phyloP scores from a whole-genome alignment of 2,329 filamentous ascomycete species.

The Colletotrichum cuscutae region DNA sequence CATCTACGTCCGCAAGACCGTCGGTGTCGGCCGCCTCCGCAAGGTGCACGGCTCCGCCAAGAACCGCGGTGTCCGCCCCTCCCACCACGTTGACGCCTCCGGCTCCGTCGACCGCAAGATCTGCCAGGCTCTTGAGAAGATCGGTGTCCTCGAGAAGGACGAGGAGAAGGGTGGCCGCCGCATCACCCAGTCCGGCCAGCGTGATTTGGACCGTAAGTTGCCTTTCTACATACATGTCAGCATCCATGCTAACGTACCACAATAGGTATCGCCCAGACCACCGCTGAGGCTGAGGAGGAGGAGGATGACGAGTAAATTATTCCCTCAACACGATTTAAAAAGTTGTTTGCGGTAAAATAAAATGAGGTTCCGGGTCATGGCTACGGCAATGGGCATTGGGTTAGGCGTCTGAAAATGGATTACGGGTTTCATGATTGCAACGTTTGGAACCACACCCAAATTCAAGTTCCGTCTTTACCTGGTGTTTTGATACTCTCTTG shows the following conservation, averaged over 20 bases:
- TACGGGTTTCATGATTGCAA: slow-evolving; percentile 30
- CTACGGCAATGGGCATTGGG: slow-evolving; percentile 26
- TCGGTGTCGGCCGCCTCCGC: slow-evolving; percentile 96
- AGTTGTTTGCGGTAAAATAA: slow-evolving; percentile 17
- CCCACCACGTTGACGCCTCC: slow-evolving; percentile 94
- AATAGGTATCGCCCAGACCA: slow-evolving; percentile 81
- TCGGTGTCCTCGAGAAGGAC: slow-evolving; percentile 96
- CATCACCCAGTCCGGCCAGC: slow-evolving; percentile 97
- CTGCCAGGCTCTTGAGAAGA: slow-evolving; percentile 98
- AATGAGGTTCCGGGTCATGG: slow-evolving; percentile 24
- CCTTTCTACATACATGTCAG: not conserved
- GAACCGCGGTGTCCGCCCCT: slow-evolving; percentile 94
- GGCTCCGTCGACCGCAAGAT: slow-evolving; percentile 98
- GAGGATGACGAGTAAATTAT: slow-evolving; percentile 72
- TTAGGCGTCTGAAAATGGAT: slow-evolving; percentile 35
- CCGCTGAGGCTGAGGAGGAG: slow-evolving; percentile 76
- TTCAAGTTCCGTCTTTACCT: slow-evolving; percentile 26
- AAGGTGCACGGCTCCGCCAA: slow-evolving; percentile 96
- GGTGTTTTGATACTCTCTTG: not conserved
- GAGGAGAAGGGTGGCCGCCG: slow-evolving; percentile 98
- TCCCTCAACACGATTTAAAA: slow-evolving; percentile 1
- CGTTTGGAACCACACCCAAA: slow-evolving; percentile 20
- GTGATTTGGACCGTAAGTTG: slow-evolving; percentile 89
- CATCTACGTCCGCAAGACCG: slow-evolving; percentile 99
- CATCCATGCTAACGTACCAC: not conserved